phyloP scores from a whole-genome alignment of 371 early-diverging fungal genomes.

The Mucor plumbeus region DNA sequence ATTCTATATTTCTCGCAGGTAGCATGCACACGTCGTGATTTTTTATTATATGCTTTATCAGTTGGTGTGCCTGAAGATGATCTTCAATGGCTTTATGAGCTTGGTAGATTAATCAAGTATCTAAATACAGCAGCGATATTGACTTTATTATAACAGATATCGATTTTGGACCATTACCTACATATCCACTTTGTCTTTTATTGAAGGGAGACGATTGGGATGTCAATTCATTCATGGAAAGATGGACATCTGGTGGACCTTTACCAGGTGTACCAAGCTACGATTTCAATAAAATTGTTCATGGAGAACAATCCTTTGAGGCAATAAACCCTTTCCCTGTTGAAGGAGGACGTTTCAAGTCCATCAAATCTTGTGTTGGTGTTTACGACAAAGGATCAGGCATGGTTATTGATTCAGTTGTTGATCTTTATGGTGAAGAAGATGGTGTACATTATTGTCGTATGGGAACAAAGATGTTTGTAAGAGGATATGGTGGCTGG shows the following conservation, averaged over 20 bases:
- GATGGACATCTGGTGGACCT: constrained; percentile 36
- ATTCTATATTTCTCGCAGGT: constrained; percentile 33
- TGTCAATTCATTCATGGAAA: constrained; percentile 63
- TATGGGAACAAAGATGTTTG: constrained; percentile 56
- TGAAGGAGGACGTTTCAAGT: constrained; percentile 60
- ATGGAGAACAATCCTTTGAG: constrained; percentile 76
- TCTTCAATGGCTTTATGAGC: constrained; percentile 70
- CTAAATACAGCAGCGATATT: neutral
- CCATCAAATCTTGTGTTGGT: constrained; percentile 46
- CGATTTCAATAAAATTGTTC: constrained; percentile 71
- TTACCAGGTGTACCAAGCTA: constrained; percentile 68
- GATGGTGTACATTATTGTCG: constrained; percentile 53
- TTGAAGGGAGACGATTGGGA: constrained; percentile 62
- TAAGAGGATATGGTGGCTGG: constrained; percentile 65
- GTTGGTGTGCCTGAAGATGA: constrained; percentile 67
- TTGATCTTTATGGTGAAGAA: constrained; percentile 59
- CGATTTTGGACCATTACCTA: constrained; percentile 71
- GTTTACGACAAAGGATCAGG: constrained; percentile 72
- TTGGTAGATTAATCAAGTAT: constrained; percentile 37
- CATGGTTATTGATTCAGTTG: constrained; percentile 67
- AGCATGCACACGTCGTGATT: constrained; percentile 68
- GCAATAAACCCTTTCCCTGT: constrained; percentile 62
- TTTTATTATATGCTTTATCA: constrained; percentile 72
- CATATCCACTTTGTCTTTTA: constrained; percentile 68
- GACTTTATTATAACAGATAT: constrained; percentile 37